These are phyloP conservation scores for Gaeumannomyces sp. DNA, from an alignment of 2,329 filamentous ascomycete species.

Conservation along the genomic window DNA sequence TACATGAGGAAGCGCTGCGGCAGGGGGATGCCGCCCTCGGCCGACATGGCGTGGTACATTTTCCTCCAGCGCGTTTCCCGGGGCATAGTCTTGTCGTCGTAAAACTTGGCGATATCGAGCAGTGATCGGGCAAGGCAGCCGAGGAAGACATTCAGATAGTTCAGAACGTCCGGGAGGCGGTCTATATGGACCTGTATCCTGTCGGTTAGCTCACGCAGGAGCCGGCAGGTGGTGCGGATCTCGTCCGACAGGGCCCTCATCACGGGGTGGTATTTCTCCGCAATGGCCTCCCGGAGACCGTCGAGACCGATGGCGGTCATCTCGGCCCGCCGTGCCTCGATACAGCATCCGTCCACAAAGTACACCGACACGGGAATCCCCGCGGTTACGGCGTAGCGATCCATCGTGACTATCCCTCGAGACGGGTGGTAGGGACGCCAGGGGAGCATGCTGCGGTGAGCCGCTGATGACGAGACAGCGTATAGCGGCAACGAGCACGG, in stretches of 20 bases:
- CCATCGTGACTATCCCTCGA: constrained; percentile 5
- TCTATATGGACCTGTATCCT: constrained; percentile 44
- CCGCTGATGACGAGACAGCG: background rate
- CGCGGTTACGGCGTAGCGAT: constrained; percentile 3
- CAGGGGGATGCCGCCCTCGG: constrained; percentile 45
- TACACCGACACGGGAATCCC: constrained; percentile 15
- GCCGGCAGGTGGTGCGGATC: constrained; percentile 35
- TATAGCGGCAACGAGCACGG: background rate
- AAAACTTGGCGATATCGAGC: constrained; percentile 44
- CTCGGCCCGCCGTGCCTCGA: constrained; percentile 48
- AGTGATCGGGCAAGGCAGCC: constrained; percentile 49
- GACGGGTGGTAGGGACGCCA: background rate
- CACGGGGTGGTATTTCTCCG: constrained; percentile 38
- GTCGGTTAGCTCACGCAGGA: constrained; percentile 50
- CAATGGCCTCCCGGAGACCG: constrained; percentile 39
- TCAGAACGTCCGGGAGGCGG: constrained; percentile 44
- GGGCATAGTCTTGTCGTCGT: constrained; percentile 42
- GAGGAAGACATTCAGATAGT: constrained; percentile 50
- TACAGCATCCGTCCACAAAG: constrained; percentile 46
- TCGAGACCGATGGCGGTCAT: constrained; percentile 41
- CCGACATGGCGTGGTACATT: constrained; percentile 51
- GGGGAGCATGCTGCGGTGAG: background rate
- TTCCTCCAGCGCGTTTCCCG: constrained; percentile 48
- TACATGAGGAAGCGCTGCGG: constrained; percentile 49
- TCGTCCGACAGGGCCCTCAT: constrained; percentile 42